phyloP scores from a whole-genome alignment of 768 basidiomycete genomes.

The Kwoniella dendrophila region DNA sequence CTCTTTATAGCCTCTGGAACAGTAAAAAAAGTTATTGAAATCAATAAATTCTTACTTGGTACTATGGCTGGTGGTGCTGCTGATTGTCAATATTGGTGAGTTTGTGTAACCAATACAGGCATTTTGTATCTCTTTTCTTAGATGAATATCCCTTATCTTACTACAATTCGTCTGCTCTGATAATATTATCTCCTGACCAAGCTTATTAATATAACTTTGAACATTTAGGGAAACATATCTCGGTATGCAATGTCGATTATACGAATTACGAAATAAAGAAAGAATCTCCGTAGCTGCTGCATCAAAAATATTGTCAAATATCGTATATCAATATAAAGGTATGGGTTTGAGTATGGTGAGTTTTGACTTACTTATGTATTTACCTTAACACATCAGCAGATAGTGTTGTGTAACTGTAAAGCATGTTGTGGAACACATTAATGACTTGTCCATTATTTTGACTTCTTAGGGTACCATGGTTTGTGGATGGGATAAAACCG shows the following conservation, averaged over 20 bases:
- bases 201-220: neutral
- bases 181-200: neutral
- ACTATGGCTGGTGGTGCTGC: slow-evolving; percentile 99
- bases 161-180: too few species aligned
- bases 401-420: neutral
- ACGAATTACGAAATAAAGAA: slow-evolving; percentile 92
- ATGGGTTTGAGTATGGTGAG: slow-evolving; percentile 99
- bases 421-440: neutral
- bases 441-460: neutral
- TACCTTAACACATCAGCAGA: neutral
- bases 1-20: slow-evolving; percentile 90
- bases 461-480: slow-evolving; percentile 90
- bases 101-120: too few species aligned
- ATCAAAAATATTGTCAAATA: slow-evolving; percentile 93
- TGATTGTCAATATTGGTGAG: slow-evolving; percentile 59
- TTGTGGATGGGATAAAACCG: slow-evolving; percentile 99
- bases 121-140: too few species aligned
- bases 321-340: slow-evolving; percentile 97
- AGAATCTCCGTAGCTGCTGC: slow-evolving; percentile 99
- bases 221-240: slow-evolving; percentile 96
- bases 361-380: slow-evolving; percentile 9
- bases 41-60: slow-evolving; percentile 96
- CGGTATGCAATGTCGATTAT: slow-evolving; percentile 93
- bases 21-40: slow-evolving; percentile 99
- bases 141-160: too few species aligned